Evolutionary conservation across 805 yeast species (phyloP), one percentile per base, ranked within the genome.

Genomic region (Lachancea mirantina): DNA sequence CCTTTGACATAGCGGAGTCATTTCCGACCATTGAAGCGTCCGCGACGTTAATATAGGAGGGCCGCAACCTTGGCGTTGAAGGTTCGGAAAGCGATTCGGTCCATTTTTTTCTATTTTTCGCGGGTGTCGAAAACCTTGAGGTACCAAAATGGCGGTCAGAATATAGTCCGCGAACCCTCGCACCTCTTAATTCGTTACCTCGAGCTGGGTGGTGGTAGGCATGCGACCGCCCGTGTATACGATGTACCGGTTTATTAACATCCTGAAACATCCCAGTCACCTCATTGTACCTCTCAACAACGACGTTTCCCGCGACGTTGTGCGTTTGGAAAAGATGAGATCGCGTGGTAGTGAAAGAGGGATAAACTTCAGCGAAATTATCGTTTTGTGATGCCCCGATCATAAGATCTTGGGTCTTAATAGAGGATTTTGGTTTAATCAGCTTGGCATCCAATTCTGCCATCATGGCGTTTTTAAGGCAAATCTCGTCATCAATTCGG

Each of bases 361-460:
- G 53, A 29, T 40, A 54, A 8, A 47, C 46, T 8, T 49, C 50
- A 8, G 41, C 39, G 2, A 51, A 50, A 14, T 35, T 30, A 8
- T 42, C 45, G 26, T 40, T 36, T 2, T 60, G 65, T 45, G 78
- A 72, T 2, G 81, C 76, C 53, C 75, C 82, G 5, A 79, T 64
- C 14, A 70, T 63, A 5, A 70, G 84, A 43, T 82, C 84, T 43
- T 76, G 71, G 28, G 66, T 64, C 28, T 62, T 53, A 8, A 66
- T 65, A 6, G 74, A 63, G 2, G 72, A 57, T 31, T 68, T 67
- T 3, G 85, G 87, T 21, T 67, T 67, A 11, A 79, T 78, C 40
- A 66, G 72, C 49, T 82, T 81, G 19, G 65, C 55, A 43, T 77
- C 69, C 46, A 76, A 76, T 46, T 83, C 92, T 22, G 67, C 68